These are phyloP conservation scores for Phytopythium litorale DNA, from an alignment of 352 stramenopile species.

Conservation along the genomic window DNA sequence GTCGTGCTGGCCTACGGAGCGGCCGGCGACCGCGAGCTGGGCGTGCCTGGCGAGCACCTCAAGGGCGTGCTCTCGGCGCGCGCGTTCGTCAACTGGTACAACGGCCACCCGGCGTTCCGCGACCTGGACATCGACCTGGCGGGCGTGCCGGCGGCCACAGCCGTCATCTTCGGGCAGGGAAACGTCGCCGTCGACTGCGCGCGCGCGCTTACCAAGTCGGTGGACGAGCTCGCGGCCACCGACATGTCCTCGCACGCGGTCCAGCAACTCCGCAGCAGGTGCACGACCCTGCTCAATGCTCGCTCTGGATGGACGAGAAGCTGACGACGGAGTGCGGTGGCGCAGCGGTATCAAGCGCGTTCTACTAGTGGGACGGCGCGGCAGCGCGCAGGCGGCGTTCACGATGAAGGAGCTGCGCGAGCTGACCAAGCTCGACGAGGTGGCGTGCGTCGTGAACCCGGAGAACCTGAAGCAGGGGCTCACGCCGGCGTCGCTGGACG, in stretches of 20 bases:
- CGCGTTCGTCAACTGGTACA: conserved; percentile 99
- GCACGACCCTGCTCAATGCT: too few species aligned
- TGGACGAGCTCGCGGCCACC: conserved; percentile 85
- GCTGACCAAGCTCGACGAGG: conserved; percentile 77
- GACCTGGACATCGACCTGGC: conserved; percentile 68
- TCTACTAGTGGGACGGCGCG: conserved; percentile 90
- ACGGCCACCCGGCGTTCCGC: conserved; percentile 94
- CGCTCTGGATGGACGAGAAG: neutral
- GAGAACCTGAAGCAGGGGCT: conserved; percentile 87
- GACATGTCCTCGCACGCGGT: conserved; percentile 92
- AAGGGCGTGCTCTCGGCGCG: conserved; percentile 81
- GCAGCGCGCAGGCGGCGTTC: conserved; percentile 95
- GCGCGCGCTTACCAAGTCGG: conserved; percentile 91
- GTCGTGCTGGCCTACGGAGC: conserved; percentile 96
- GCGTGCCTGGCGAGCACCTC: conserved; percentile 82
- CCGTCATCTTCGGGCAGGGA: conserved; percentile 96
- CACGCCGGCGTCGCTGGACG: conserved; percentile 79
- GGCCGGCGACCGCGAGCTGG: conserved; percentile 84
- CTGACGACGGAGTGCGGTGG: neutral
- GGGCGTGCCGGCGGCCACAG: conserved; percentile 36
- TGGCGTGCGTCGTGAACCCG: conserved; percentile 82
- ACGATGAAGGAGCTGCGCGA: conserved; percentile 97
- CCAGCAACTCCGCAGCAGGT: conserved; percentile 69
- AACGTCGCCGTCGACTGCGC: conserved; percentile 98
- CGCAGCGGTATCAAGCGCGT: conserved; percentile 78